Conservation (phyloP, 2,329 filamentous ascomycete genomes). For the Fusarium circinatum region DNA sequence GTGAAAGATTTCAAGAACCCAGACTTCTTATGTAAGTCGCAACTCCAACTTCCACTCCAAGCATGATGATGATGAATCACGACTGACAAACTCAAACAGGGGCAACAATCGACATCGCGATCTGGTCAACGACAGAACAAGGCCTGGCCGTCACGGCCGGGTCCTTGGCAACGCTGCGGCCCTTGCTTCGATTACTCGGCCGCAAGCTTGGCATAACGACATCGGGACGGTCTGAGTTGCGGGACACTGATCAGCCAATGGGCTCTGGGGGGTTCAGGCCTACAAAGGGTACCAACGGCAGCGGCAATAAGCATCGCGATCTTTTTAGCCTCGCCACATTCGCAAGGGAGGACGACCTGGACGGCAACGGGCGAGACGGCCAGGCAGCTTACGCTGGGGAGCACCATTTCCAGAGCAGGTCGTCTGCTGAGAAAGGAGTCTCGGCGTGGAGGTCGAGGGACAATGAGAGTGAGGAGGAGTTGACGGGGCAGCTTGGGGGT, state of each 20-base stretch:
- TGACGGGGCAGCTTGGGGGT: constrained; percentile 20
- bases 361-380: constrained; percentile 32
- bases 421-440: constrained; percentile 21
- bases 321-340: constrained; percentile 46
- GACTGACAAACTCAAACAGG: constrained; percentile 33
- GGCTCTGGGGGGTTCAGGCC: constrained; percentile 10
- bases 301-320: constrained; percentile 26
- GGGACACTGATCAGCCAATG: constrained; percentile 25
- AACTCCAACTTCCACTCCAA: background rate
- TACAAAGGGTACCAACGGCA: constrained; percentile 15
- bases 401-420: constrained; percentile 21
- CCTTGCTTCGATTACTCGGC: constrained; percentile 51
- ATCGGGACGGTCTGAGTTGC: constrained; percentile 32
- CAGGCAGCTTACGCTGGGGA: constrained; percentile 33
- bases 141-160: constrained; percentile 60
- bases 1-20: constrained; percentile 51
- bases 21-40: constrained; percentile 56
- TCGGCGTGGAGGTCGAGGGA: constrained; percentile 29
- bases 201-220: constrained; percentile 46
- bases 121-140: constrained; percentile 61
- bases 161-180: constrained; percentile 59
- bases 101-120: constrained; percentile 56
- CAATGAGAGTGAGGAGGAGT: constrained; percentile 37
- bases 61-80: background rate
- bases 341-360: constrained; percentile 37